Evolutionary conservation across 1,284 basidiomycete species (phyloP).

Genomic region (Baeospora myosura): DNA sequence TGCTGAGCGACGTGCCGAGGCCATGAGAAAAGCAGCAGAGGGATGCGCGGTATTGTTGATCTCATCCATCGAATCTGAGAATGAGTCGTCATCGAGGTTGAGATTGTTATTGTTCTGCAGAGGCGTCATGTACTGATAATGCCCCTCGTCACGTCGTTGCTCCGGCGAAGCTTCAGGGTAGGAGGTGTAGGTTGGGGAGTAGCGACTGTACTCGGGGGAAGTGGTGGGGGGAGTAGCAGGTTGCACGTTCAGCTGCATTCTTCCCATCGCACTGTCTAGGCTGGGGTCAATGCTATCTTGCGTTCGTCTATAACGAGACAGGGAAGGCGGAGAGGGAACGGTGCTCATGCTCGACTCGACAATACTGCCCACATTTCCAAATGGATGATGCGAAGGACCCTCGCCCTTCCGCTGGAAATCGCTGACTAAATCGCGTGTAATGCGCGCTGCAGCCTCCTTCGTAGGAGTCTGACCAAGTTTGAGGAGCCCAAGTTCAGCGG

Average conservation of each 20-base stretch:
- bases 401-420: slow-evolving; percentile 31
- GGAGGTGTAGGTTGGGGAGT: background rate
- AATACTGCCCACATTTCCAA: slow-evolving; percentile 18
- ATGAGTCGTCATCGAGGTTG: slow-evolving; percentile 38
- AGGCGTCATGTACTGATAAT: background rate
- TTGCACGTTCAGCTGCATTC: slow-evolving; percentile 32
- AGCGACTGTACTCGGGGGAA: background rate
- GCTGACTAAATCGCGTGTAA: slow-evolving; percentile 53
- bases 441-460: slow-evolving; percentile 60
- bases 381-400: slow-evolving; percentile 18
- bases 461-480: slow-evolving; percentile 55
- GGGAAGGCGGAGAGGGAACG: slow-evolving; percentile 57
- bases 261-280: slow-evolving; percentile 45
- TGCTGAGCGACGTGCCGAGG: slow-evolving; percentile 22
- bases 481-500: slow-evolving; percentile 41
- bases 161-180: too few relatives aligned
- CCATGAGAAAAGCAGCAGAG: slow-evolving; percentile 54
- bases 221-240: background rate
- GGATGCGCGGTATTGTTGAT: slow-evolving; percentile 45
- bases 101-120: slow-evolving; percentile 20
- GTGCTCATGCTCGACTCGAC: slow-evolving; percentile 54
- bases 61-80: slow-evolving; percentile 36
- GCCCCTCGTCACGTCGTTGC: background rate
- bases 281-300: slow-evolving; percentile 32
- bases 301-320: slow-evolving; percentile 47